A percentile compares a stretch with the other conserved stretches of the same genome.
These are phyloP conservation scores for Neofusicoccum sp. DNA, from an alignment of 2,329 filamentous ascomycete species.

Conservation along the genomic window DNA sequence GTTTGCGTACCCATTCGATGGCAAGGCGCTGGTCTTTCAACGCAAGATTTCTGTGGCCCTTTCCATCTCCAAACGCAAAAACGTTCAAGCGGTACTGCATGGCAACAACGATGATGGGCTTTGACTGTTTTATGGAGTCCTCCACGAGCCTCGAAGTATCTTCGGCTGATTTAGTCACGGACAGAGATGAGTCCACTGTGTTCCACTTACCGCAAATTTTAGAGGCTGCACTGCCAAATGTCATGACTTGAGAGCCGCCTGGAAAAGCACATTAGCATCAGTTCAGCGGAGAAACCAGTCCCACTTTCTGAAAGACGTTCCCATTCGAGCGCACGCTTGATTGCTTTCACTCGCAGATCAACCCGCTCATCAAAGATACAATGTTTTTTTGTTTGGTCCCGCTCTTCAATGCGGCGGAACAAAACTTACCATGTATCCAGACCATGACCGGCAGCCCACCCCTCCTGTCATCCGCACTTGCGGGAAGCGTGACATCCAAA, in stretches of 20 bases:
- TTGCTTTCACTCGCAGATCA: too few relatives aligned
- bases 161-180: neutral
- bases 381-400: too few relatives aligned
- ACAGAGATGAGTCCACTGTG: neutral
- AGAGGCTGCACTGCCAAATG: conserved; percentile 44
- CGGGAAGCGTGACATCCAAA: conserved; percentile 40
- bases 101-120: conserved; percentile 43
- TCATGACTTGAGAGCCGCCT: conserved; percentile 44
- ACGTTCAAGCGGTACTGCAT: conserved; percentile 47
- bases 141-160: conserved; percentile 3
- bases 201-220: conserved; percentile 39
- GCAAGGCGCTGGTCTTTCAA: conserved; percentile 36
- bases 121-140: conserved; percentile 34
- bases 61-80: conserved; percentile 46
- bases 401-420: too few relatives aligned
- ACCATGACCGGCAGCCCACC: conserved; percentile 40
- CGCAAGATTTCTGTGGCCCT: conserved; percentile 38
- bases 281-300: too few relatives aligned
- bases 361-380: too few relatives aligned
- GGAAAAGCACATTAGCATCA: conserved; percentile 17
- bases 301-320: too few relatives aligned
- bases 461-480: neutral
- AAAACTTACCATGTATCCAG: conserved; percentile 45
- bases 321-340: too few relatives aligned
- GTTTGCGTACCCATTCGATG: conserved; percentile 31